Evolutionary conservation across 2,329 filamentous ascomycete species (phyloP).

Genomic region (Metarhizium humberi): DNA sequence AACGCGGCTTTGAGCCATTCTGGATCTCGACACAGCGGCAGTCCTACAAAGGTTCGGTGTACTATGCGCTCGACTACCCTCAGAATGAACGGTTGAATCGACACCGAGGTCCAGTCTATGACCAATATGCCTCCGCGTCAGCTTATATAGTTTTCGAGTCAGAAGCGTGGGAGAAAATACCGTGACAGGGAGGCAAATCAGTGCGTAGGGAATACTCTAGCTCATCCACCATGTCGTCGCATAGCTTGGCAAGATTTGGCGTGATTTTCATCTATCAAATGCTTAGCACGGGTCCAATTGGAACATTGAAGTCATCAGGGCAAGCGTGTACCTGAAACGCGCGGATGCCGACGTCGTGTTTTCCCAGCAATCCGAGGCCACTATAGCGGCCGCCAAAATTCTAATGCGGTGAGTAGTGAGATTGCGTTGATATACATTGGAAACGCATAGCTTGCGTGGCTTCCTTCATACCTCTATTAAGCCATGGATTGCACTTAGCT

Average conservation of each 20-base stretch:
- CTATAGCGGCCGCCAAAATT: constrained; percentile 9
- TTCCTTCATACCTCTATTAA: constrained; percentile 3
- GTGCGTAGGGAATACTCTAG: constrained; percentile 3
- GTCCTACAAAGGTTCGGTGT: constrained; percentile 6
- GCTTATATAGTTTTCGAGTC: not conserved
- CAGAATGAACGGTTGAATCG: constrained; percentile 4
- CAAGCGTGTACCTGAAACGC: constrained; percentile 5
- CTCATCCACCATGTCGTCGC: constrained; percentile 7
- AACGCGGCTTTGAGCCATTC: constrained; percentile 5
- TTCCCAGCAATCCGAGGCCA: constrained; percentile 2
- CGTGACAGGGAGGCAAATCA: constrained; percentile 5
- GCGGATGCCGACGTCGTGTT: constrained; percentile 7
- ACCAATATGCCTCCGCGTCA: not conserved
- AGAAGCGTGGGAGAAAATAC: not conserved
- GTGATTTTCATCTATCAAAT: constrained; percentile 5
- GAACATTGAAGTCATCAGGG: not conserved
- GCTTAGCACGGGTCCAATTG: not conserved
- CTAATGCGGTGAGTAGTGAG: not conserved
- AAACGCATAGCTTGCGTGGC: not conserved
- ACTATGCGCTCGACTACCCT: constrained; percentile 2
- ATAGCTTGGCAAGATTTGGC: constrained; percentile 4
- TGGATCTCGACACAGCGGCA: constrained; percentile 4
- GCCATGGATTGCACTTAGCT: constrained; percentile 6
- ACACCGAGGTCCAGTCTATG: constrained; percentile 7
- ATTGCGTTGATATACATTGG: not conserved